Base-by-base conservation (phyloP, 2,329 filamentous ascomycete genomes). In the Fusarium sambucinum region DNA sequence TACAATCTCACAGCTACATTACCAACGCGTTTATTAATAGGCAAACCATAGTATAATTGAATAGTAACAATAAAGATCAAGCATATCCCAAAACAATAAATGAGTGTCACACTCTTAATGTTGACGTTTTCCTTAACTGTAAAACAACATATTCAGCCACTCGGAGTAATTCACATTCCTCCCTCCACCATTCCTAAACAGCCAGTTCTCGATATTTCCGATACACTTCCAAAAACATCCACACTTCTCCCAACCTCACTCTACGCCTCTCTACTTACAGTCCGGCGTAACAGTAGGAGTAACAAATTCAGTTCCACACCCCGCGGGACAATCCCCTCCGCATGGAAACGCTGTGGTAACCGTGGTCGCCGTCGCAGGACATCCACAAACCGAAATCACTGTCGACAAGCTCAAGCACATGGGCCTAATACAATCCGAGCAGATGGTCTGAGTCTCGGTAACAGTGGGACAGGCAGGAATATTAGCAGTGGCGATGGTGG, bases 371-470 rank as follows among this genome's bases (percentile, higher is more conserved):
- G 58, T 72, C 8, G 61, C 47, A 2, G 77, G 76, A 46, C 79
- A 81, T 29, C 76, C 77, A 56, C 77, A 77, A 5, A 70, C 69
- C 12, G 75, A 76, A 21, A 71, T 77, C 19, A 80, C 52, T 7
- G 77, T 80, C 29, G 68, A 65, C 21, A 76, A 27, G 3, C 30
- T 62, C 37, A 80, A 54, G 47, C 79, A 80, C 54, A 72, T 48
- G 13, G 74, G 76, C 23, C 73, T 61, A 1, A 73, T 45, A 60
- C 79, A 81, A 1, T 76, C 79, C 14, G 75, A 73, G 70, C 79
- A 81, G n/a, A 74, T 57, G 11, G 74, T 72, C 5, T 62, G 41
- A 9, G 75, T 77, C 10, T 70, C 53, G 2, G 77, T 79, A 7
- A 79, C 74, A 12, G 78, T 79, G 21, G 79, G 79, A n/a, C 79